These are phyloP conservation scores for Arthrobotrys iridis DNA, from an alignment of 2,329 filamentous ascomycete species.

Conservation along the genomic window DNA sequence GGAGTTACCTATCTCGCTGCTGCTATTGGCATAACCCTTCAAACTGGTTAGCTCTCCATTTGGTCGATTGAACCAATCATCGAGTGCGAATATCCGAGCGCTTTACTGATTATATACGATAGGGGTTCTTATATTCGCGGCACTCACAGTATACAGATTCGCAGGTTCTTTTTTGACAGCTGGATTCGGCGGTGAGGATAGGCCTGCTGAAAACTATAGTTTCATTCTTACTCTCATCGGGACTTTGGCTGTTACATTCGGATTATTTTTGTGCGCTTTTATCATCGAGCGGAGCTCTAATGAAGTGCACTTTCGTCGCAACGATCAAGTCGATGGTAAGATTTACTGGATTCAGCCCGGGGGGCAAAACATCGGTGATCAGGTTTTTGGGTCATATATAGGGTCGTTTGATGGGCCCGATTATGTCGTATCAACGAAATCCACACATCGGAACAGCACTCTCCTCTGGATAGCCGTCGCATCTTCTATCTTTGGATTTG, in stretches of 20 bases:
- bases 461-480: slow-evolving; percentile 10
- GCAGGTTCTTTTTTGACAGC: neutral
- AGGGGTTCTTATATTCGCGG: slow-evolving; percentile 16
- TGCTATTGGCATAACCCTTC: slow-evolving; percentile 10
- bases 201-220: slow-evolving; percentile 54
- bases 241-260: slow-evolving; percentile 58
- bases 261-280: slow-evolving; percentile 59
- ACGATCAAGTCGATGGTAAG: neutral
- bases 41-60: slow-evolving; percentile 16
- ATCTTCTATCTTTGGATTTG: slow-evolving; percentile 41
- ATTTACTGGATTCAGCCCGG: slow-evolving; percentile 42
- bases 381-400: slow-evolving; percentile 43
- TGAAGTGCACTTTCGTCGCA: slow-evolving; percentile 34
- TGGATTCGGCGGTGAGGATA: neutral
- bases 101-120: neutral
- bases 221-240: slow-evolving; percentile 58
- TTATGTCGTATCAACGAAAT: slow-evolving; percentile 35
- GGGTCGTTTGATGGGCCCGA: slow-evolving; percentile 6
- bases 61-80: no score
- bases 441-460: neutral
- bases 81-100: no score
- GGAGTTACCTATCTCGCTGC: slow-evolving; percentile 18
- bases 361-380: slow-evolving; percentile 13
- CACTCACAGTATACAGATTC: slow-evolving; percentile 17
- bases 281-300: slow-evolving; percentile 60